phyloP scores from a whole-genome alignment of 345 rosid genomes.

The Capsella bursapastoris region DNA sequence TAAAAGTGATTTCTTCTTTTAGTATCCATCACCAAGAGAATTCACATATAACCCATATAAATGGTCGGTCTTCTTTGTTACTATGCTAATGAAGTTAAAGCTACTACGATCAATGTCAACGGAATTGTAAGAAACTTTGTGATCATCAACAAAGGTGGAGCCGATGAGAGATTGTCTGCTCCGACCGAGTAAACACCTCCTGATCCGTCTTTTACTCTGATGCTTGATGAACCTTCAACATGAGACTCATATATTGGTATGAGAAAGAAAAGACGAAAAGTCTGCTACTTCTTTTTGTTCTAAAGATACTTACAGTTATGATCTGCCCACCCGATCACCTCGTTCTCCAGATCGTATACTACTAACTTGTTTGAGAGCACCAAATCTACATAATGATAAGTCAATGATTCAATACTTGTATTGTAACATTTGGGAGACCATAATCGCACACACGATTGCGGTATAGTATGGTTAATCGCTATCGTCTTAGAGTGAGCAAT shows the following conservation, averaged over 20 bases:
- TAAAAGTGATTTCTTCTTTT: not conserved
- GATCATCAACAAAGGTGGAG: conserved; percentile 36
- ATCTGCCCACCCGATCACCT: conserved; percentile 82
- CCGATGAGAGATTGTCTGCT: conserved; percentile 56
- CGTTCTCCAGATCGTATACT: conserved; percentile 72
- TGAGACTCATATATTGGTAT: not conserved
- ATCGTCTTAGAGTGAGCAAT: not conserved
- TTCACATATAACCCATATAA: not conserved
- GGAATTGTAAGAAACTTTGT: conserved; percentile 42
- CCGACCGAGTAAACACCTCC: conserved; percentile 54
- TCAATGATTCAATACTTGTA: not conserved
- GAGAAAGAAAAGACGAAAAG: not conserved
- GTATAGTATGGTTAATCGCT: not conserved
- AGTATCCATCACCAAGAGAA: conserved; percentile 19
- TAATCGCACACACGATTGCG: too few relatives aligned
- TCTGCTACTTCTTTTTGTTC: not conserved
- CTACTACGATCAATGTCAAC: conserved; percentile 43
- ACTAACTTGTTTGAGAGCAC: conserved; percentile 85
- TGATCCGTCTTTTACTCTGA: conserved; percentile 63
- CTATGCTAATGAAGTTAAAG: conserved; percentile 43
- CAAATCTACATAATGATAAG: conserved; percentile 59
- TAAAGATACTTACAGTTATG: conserved; percentile 74
- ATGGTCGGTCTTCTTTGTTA: conserved; percentile 3
- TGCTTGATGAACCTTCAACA: conserved; percentile 71
- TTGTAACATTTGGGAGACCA: not conserved